Conservation (phyloP, 2,329 filamentous ascomycete species). For the Sporothrix variecibatus region DNA sequence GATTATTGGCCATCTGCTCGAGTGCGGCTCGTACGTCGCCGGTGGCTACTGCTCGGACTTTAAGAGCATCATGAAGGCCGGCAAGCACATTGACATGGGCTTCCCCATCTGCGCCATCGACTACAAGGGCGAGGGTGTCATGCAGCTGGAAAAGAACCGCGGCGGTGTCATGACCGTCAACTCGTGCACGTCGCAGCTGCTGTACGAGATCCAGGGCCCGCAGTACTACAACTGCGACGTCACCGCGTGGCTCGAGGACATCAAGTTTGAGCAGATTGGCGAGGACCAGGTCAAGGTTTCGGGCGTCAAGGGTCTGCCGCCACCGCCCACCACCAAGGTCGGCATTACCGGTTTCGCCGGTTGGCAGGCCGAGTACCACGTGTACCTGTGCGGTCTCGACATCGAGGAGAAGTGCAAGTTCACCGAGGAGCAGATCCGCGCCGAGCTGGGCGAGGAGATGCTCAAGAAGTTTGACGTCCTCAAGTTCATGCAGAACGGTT, state of each 20-base stretch:
- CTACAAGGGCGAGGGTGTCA: constrained; percentile 41
- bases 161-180: constrained; percentile 32
- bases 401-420: constrained; percentile 30
- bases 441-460: constrained; percentile 33
- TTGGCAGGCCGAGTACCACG: constrained; percentile 34
- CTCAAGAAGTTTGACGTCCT: constrained; percentile 33
- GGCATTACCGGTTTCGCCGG: constrained; percentile 34
- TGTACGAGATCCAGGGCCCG: constrained; percentile 45
- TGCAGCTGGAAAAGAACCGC: constrained; percentile 35
- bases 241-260: constrained; percentile 36
- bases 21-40: constrained; percentile 49
- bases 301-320: constrained; percentile 39
- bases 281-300: constrained; percentile 38
- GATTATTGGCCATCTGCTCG: constrained; percentile 47
- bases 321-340: constrained; percentile 40
- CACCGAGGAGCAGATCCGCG: constrained; percentile 37
- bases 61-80: constrained; percentile 44
- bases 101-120: constrained; percentile 55
- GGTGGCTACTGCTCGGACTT: constrained; percentile 52
- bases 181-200: constrained; percentile 35
- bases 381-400: constrained; percentile 28
- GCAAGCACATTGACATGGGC: constrained; percentile 43
- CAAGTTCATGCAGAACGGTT: constrained; percentile 38
- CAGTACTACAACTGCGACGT: constrained; percentile 41
- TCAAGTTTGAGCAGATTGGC: constrained; percentile 48